Evolutionary conservation across 139 green algal species (phyloP).

Genomic region (Coelastrella sp.): DNA sequence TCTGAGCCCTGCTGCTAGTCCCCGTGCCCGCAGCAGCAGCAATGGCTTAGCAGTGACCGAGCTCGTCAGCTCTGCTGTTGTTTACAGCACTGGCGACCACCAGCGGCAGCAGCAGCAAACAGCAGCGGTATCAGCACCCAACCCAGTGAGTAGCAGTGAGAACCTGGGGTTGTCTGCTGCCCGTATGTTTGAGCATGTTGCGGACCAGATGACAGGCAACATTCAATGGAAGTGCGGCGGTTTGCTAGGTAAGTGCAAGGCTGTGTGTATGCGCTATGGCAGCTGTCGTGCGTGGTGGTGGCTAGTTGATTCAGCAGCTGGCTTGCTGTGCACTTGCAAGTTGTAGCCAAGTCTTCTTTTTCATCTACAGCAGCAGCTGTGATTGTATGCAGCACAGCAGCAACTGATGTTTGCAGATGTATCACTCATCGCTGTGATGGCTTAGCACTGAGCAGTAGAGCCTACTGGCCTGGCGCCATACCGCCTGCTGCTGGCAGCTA

Average conservation of each 20-base stretch:
- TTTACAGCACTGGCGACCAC: neutral
- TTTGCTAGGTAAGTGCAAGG: conserved; percentile 78
- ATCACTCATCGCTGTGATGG: too few species aligned
- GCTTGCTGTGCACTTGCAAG: too few species aligned
- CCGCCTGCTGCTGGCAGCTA: too few species aligned
- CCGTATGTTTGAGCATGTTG: conserved; percentile 46
- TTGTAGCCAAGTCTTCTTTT: too few species aligned
- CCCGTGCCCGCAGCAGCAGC: neutral
- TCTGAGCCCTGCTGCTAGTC: neutral
- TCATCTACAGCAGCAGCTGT: too few species aligned
- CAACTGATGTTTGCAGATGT: too few species aligned
- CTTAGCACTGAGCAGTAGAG: too few species aligned
- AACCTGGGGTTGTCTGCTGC: conserved; percentile 9
- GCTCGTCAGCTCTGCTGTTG: neutral
- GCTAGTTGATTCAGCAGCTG: too few species aligned
- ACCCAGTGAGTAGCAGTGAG: neutral
- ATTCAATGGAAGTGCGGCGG: conserved; percentile 88
- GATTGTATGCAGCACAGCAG: too few species aligned
- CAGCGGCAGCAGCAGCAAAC: neutral
- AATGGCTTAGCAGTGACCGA: neutral
- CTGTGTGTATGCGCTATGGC: too few species aligned
- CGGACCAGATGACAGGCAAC: conserved; percentile 51
- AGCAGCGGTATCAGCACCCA: neutral
- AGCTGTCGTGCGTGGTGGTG: too few species aligned
- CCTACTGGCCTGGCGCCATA: too few species aligned